Evolutionary conservation across 2,329 filamentous ascomycete species (phyloP), one percentile per base, ranked within the genome.

Genomic region (Cercospora sp.): DNA sequence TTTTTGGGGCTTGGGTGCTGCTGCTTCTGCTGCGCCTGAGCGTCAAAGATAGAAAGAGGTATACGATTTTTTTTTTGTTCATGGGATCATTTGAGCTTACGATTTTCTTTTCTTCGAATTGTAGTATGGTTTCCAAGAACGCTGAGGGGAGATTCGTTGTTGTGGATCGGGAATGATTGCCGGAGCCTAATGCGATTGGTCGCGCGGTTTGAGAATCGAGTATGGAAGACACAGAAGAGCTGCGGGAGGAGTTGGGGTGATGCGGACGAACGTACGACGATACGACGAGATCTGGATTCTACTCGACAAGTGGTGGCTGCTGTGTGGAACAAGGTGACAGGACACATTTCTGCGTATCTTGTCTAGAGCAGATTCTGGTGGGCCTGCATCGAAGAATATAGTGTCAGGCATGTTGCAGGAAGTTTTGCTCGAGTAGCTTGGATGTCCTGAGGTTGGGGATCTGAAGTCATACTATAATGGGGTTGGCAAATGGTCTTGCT

Each of bases 101-200:
- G 49, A 30, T 9, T 55, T 28, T 28, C 21, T 55, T 8, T n/a
- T n/a, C 9, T 8, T 13, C 6, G 49, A 16, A 55, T 55, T 55
- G 49, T 55, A 55, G 49, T 55, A 55, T 55, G 24, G 49, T 55
- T 55, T 55, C 49, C 24, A 55, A 55, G 16, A 55, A 55, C 49
- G 49, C 49, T 16, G 24, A 24, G 6, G 49, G 49, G 26, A 55
- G 49, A 10, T 55, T 55, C 49, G 49, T 55, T n/a, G 49, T 55
- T 26, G 49, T 55, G 49, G 49, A 55, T 28, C 49, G 49, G 24
- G 24, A 53, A 2, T 12, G 12, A 9, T 1, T 55, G 6, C 49
- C 49, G 6, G 49, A 55, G 24, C 12, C 49, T 13, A 55, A n/a
- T 55, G 8, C 5, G 49, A 55, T 55, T 9, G 49, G 49, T 26